phyloP scores from a whole-genome alignment of 1,284 basidiomycete genomes.

The Ceratobasidium papillatum region DNA sequence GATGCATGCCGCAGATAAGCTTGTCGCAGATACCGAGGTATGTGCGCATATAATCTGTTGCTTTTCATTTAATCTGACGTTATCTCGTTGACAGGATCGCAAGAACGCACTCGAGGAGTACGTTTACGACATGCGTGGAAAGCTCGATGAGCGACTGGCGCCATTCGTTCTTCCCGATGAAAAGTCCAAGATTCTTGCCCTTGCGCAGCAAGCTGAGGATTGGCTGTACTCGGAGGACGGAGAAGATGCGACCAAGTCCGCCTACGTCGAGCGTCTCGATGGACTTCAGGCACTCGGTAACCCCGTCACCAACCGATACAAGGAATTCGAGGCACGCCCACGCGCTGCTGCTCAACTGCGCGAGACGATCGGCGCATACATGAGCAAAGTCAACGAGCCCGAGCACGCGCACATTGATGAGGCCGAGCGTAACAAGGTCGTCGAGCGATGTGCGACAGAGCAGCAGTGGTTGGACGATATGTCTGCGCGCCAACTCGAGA shows the following conservation, averaged over 20 bases:
- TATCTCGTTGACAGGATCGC: slow-evolving; percentile 68
- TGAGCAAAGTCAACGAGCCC: slow-evolving; percentile 77
- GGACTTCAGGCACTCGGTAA: slow-evolving; percentile 83
- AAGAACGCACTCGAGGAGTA: slow-evolving; percentile 98
- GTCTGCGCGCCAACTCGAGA: slow-evolving; percentile 83
- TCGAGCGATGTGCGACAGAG: slow-evolving; percentile 81
- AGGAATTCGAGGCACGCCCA: slow-evolving; percentile 82
- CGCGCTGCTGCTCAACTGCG: slow-evolving; percentile 76
- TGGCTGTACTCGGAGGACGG: slow-evolving; percentile 97
- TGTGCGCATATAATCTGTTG: slow-evolving; percentile 44
- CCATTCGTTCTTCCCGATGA: slow-evolving; percentile 75
- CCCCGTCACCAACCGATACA: slow-evolving; percentile 81
- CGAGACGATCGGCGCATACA: slow-evolving; percentile 85
- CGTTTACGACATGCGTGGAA: slow-evolving; percentile 91
- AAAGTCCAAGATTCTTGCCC: slow-evolving; percentile 75
- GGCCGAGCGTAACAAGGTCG: slow-evolving; percentile 83
- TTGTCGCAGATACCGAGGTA: slow-evolving; percentile 94
- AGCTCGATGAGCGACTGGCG: slow-evolving; percentile 87
- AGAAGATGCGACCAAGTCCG: slow-evolving; percentile 92
- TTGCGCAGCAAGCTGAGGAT: slow-evolving; percentile 83
- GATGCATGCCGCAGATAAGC: slow-evolving; percentile 90
- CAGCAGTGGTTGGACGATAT: slow-evolving; percentile 96
- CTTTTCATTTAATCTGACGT: not conserved
- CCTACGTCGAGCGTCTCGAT: slow-evolving; percentile 83
- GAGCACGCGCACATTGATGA: slow-evolving; percentile 88